These are phyloP conservation scores for Quercus glauca DNA, from an alignment of 306 rosid genomes.

Conservation along the genomic window DNA sequence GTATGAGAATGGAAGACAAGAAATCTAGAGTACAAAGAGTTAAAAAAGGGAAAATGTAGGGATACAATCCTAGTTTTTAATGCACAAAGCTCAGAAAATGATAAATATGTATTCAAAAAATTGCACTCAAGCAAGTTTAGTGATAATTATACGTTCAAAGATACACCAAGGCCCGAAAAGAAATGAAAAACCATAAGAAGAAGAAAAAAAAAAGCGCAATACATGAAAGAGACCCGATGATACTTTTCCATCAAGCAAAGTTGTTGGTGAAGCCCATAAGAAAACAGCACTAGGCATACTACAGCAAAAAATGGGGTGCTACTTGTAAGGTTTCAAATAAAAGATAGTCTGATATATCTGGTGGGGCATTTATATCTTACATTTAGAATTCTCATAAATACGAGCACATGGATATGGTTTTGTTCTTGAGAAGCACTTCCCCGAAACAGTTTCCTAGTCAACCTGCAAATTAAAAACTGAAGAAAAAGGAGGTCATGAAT, in stretches of 20 bases:
- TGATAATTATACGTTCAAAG: background rate
- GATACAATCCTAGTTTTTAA: conserved; percentile 1
- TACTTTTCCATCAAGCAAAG: conserved; percentile 53
- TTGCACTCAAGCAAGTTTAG: conserved; percentile 8
- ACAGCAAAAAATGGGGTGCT: conserved; percentile 17
- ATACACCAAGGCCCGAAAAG: background rate
- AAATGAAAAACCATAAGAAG: conserved; percentile 21
- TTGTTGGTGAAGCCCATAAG: conserved; percentile 75
- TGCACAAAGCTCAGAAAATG: background rate
- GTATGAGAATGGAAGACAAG: conserved; percentile 11
- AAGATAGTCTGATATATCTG: conserved; percentile 11
- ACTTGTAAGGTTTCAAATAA: conserved; percentile 24
- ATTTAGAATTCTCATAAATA: conserved; percentile 73
- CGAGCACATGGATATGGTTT: conserved; percentile 66
- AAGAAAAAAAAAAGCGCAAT: conserved; percentile 4
- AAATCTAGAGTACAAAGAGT: background rate
- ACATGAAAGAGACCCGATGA: conserved; percentile 58
- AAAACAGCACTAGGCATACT: conserved; percentile 73
- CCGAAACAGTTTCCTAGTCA: conserved; percentile 65
- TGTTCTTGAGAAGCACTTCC: conserved; percentile 47
- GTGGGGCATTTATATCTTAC: conserved; percentile 40
- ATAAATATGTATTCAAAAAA: background rate
- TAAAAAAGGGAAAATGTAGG: background rate
- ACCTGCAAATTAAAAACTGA: conserved; percentile 53
- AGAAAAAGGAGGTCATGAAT: conserved; percentile 5